phyloP scores from a whole-genome alignment of 2,329 filamentous ascomycete genomes.

The Didymella keratinophila region DNA sequence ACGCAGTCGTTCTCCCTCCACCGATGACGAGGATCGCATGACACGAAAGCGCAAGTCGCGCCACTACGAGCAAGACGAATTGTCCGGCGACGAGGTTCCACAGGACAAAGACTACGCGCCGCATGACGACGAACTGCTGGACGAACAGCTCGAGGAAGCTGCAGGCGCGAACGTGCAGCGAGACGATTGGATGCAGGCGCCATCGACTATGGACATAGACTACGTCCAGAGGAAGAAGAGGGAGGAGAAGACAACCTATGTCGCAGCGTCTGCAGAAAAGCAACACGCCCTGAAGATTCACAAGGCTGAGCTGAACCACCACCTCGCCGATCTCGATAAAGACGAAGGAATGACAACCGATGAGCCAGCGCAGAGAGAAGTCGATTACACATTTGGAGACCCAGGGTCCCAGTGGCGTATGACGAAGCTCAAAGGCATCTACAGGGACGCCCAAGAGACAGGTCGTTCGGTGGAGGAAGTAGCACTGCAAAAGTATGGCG shows the following conservation, averaged over 20 bases:
- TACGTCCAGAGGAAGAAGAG: constrained; percentile 73
- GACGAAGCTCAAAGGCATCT: constrained; percentile 90
- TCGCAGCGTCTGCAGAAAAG: constrained; percentile 58
- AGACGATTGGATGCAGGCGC: constrained; percentile 95
- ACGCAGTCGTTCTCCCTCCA: constrained; percentile 38
- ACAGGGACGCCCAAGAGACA: constrained; percentile 77
- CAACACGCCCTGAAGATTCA: constrained; percentile 77
- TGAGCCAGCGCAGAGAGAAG: constrained; percentile 65
- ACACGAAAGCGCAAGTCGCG: constrained; percentile 44
- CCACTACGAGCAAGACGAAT: constrained; percentile 45
- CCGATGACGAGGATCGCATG: constrained; percentile 46
- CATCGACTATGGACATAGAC: constrained; percentile 82
- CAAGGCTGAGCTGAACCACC: constrained; percentile 79
- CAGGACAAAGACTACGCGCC: constrained; percentile 56
- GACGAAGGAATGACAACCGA: constrained; percentile 41
- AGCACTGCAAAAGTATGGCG: constrained; percentile 82
- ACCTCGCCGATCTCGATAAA: constrained; percentile 67
- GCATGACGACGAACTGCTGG: constrained; percentile 55
- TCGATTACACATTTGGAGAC: constrained; percentile 89
- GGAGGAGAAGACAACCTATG: constrained; percentile 53
- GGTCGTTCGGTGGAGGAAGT: constrained; percentile 80
- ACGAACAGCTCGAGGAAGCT: constrained; percentile 51
- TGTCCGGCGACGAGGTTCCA: constrained; percentile 43
- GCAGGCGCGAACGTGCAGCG: constrained; percentile 62
- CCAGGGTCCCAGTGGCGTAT: constrained; percentile 92